Conservation (phyloP, 2,329 filamentous ascomycete species). For the Trichoderma pleuroti region DNA sequence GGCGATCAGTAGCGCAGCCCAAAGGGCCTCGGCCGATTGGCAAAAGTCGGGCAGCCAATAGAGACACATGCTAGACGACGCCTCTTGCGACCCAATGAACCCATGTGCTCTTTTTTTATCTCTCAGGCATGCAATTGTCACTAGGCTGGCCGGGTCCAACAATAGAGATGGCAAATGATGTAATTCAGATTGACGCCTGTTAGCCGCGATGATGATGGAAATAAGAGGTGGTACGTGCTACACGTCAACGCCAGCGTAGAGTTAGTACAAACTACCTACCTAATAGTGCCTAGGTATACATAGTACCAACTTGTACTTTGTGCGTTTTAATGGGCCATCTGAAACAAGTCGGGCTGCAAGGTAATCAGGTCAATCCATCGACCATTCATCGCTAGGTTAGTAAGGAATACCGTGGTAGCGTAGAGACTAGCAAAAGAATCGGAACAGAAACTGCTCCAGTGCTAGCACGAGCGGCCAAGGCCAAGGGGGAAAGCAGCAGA, state of each 20-base stretch:
- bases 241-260: constrained; percentile 2
- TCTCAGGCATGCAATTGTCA: constrained; percentile 13
- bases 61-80: neutral
- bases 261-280: neutral
- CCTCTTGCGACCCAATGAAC: neutral
- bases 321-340: neutral
- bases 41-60: constrained; percentile 7
- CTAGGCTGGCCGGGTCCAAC: constrained; percentile 2
- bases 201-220: constrained; percentile 15
- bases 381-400: neutral
- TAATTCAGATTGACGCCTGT: constrained; percentile 16
- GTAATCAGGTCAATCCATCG: neutral
- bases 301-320: neutral
- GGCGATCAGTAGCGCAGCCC: constrained; percentile 12
- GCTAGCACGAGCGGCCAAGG: neutral
- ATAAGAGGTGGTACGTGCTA: constrained; percentile 17
- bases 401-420: neutral
- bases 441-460: neutral
- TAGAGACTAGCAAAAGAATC: neutral
- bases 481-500: neutral
- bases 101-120: neutral
- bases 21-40: constrained; percentile 14
- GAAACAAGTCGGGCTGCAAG: neutral
- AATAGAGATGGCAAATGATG: constrained; percentile 17
- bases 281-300: too few species aligned